phyloP scores from a whole-genome alignment of 331 rosid species.

The Spiraea crenata region DNA sequence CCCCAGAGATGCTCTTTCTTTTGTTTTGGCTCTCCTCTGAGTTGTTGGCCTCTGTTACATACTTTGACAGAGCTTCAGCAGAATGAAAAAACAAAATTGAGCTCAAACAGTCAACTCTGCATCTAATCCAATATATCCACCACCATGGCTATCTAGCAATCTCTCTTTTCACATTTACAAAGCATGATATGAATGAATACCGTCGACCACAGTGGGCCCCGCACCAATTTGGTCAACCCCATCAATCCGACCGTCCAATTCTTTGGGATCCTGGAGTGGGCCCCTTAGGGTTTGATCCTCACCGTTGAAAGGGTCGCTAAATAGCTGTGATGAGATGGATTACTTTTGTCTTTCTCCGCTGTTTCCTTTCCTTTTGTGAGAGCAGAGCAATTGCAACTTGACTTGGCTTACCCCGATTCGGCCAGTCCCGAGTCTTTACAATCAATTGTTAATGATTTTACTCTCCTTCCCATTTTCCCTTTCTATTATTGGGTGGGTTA shows the following conservation, averaged over 20 bases:
- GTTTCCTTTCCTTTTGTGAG: too few relatives aligned
- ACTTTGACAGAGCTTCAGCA: slow-evolving; percentile 1
- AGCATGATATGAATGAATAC: background rate
- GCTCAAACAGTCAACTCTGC: background rate
- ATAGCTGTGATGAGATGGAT: background rate
- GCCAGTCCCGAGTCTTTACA: too few relatives aligned
- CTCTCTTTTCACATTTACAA: background rate
- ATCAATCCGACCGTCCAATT: slow-evolving; percentile 27
- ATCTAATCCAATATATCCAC: background rate
- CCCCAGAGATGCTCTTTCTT: slow-evolving; percentile 16
- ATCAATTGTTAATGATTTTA: too few relatives aligned
- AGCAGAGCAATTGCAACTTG: too few relatives aligned
- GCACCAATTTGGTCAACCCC: slow-evolving; percentile 23
- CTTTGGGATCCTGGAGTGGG: background rate
- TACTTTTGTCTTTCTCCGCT: background rate
- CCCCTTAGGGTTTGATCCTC: slow-evolving; percentile 15
- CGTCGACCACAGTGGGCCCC: slow-evolving; percentile 18
- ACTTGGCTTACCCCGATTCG: too few relatives aligned
- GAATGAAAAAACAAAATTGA: slow-evolving; percentile 18
- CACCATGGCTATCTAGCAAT: slow-evolving; percentile 24
- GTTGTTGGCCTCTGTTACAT: slow-evolving; percentile 27
- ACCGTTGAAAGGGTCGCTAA: slow-evolving; percentile 28
- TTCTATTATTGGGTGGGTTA: too few relatives aligned
- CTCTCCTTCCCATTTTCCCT: too few relatives aligned
- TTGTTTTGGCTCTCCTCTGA: background rate